phyloP scores from a whole-genome alignment of 2,329 filamentous ascomycete genomes.

The Hymenoscyphus occultus region DNA sequence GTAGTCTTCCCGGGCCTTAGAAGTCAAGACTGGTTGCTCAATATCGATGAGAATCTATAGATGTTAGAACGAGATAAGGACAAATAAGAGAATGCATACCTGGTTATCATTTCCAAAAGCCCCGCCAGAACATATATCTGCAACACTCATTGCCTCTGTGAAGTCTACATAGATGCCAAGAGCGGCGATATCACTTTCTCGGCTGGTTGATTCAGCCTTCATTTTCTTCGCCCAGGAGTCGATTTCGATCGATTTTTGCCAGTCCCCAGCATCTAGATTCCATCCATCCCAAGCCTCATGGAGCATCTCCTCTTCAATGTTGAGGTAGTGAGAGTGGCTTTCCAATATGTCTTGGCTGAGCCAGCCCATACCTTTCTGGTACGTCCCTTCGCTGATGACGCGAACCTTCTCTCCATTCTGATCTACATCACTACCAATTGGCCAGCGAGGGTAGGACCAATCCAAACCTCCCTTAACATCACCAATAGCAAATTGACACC shows the following conservation, averaged over 20 bases:
- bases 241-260: conserved; percentile 45
- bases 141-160: conserved; percentile 59
- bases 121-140: conserved; percentile 52
- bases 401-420: conserved; percentile 65
- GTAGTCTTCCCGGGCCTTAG: conserved; percentile 53
- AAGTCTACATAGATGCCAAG: conserved; percentile 54
- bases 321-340: conserved; percentile 38
- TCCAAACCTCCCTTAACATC: conserved; percentile 84
- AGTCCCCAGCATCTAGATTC: conserved; percentile 60
- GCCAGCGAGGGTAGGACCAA: conserved; percentile 83
- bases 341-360: conserved; percentile 59
- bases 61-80: conserved; percentile 13
- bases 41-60: conserved; percentile 30
- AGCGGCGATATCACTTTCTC: conserved; percentile 32
- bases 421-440: conserved; percentile 67
- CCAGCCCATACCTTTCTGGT: conserved; percentile 74
- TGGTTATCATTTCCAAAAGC: conserved; percentile 30
- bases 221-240: conserved; percentile 39
- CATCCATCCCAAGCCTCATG: conserved; percentile 66
- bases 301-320: conserved; percentile 60
- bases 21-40: conserved; percentile 33
- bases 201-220: conserved; percentile 16
- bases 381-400: conserved; percentile 79
- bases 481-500: conserved; percentile 94
- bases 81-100: conserved; percentile 19